Conservation (phyloP, 352 stramenopile species). For the Pythium vanterpoolii region DNA sequence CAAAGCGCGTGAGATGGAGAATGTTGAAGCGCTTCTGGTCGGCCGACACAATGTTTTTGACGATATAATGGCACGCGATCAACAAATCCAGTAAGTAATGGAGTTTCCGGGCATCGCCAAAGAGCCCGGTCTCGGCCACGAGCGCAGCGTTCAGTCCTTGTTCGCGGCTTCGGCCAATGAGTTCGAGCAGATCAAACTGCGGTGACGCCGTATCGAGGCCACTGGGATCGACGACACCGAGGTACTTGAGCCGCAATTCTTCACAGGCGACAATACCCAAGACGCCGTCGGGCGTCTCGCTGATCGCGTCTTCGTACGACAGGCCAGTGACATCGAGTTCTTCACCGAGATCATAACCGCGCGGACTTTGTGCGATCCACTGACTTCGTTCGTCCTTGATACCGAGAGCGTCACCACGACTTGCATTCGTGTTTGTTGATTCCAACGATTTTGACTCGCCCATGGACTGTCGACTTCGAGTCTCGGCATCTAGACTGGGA, state of each 20-base stretch:
- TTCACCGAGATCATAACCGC: conserved; percentile 55
- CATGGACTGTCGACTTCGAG: conserved; percentile 7
- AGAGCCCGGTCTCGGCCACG: conserved; percentile 49
- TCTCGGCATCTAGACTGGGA: neutral
- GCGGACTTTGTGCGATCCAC: conserved; percentile 63
- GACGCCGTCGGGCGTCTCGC: conserved; percentile 38
- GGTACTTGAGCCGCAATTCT: conserved; percentile 58
- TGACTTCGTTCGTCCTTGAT: conserved; percentile 31
- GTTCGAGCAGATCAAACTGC: conserved; percentile 76
- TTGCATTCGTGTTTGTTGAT: conserved; percentile 1
- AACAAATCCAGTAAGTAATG: conserved; percentile 83
- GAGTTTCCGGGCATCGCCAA: conserved; percentile 70
- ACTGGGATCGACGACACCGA: conserved; percentile 55
- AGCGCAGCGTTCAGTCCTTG: conserved; percentile 59
- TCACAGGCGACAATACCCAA: conserved; percentile 71
- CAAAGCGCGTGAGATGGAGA: conserved; percentile 69
- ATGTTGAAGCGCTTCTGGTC: conserved; percentile 79
- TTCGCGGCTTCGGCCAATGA: conserved; percentile 59
- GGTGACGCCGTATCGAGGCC: conserved; percentile 57
- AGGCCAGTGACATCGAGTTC: conserved; percentile 47
- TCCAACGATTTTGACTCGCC: neutral
- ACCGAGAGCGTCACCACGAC: too few relatives aligned
- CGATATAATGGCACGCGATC: conserved; percentile 50
- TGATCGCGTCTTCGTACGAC: conserved; percentile 60
- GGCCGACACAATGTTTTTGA: conserved; percentile 76